Conservation (phyloP, 2,329 filamentous ascomycete species). For the Pseudogymnoascus sp. region DNA sequence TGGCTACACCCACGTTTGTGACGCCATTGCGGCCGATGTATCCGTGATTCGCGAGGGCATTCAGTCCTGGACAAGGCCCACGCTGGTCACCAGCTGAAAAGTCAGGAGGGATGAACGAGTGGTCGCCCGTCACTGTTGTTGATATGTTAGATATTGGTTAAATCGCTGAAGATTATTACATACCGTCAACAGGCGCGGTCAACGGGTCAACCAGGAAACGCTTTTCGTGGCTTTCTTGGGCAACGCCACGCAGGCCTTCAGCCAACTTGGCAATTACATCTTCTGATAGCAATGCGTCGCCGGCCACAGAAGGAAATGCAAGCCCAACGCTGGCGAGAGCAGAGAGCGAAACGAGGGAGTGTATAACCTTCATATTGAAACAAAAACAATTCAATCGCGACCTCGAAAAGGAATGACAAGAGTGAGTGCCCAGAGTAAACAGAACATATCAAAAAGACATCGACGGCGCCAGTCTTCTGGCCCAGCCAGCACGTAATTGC, state of each 20-base stretch:
- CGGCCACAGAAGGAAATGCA: not conserved
- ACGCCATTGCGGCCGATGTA: conserved; percentile 36
- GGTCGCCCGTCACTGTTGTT: conserved; percentile 28
- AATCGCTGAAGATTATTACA: not conserved
- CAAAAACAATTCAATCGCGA: conserved; percentile 2
- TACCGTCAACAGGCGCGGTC: conserved; percentile 13
- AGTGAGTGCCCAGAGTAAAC: not conserved
- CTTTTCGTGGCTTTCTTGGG: conserved; percentile 6
- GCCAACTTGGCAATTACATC: not conserved
- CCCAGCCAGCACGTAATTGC: not conserved
- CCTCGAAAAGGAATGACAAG: not conserved
- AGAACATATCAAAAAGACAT: not conserved
- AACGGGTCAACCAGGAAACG: conserved; percentile 12
- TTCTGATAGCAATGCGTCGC: not conserved
- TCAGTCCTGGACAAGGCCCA: conserved; percentile 35
- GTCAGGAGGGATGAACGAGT: conserved; percentile 30
- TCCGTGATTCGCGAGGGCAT: conserved; percentile 36
- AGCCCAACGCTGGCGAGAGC: not conserved
- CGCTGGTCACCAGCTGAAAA: conserved; percentile 31
- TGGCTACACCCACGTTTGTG: conserved; percentile 17
- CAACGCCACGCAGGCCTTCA: not conserved
- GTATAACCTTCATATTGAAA: not conserved
- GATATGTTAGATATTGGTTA: conserved; percentile 5
- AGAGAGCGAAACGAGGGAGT: conserved; percentile 5
- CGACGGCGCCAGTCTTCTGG: not conserved